Evolutionary conservation across 1,284 basidiomycete genomes (phyloP).

Genomic region (Wolfiporia cocos): DNA sequence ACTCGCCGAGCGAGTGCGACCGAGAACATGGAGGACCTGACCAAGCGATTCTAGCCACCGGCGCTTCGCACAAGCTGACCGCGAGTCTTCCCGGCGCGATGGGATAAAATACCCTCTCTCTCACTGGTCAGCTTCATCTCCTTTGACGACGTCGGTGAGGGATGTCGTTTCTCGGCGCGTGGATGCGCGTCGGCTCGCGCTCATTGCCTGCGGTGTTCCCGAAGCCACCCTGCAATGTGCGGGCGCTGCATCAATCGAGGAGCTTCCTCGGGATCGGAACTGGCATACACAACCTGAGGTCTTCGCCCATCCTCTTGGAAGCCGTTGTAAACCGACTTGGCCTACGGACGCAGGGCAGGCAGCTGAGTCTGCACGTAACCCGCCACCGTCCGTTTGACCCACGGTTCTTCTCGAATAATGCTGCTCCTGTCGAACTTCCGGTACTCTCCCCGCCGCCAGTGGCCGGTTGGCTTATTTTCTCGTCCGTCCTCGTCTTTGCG

Average conservation of each 20-base stretch:
- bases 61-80: neutral
- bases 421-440: conserved; percentile 34
- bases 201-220: conserved; percentile 10
- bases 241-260: conserved; percentile 15
- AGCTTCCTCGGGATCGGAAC: too few species aligned
- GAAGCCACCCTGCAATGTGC: conserved; percentile 12
- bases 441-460: conserved; percentile 72
- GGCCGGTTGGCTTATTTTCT: conserved; percentile 77
- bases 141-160: neutral
- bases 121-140: neutral
- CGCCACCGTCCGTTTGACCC: conserved; percentile 22
- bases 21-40: conserved; percentile 21
- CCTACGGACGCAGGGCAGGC: conserved; percentile 10
- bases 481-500: conserved; percentile 81
- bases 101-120: neutral
- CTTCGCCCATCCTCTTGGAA: too few species aligned
- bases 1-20: conserved; percentile 21
- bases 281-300: too few species aligned
- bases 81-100: neutral
- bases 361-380: conserved; percentile 9
- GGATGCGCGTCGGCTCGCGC: conserved; percentile 17
- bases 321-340: conserved; percentile 1
- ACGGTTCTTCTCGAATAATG: conserved; percentile 39
- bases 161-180: conserved; percentile 14
- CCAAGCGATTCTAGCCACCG: conserved; percentile 1